These are phyloP conservation scores for Puccinia coronata DNA, from an alignment of 1,284 basidiomycete genomes.

Conservation along the genomic window DNA sequence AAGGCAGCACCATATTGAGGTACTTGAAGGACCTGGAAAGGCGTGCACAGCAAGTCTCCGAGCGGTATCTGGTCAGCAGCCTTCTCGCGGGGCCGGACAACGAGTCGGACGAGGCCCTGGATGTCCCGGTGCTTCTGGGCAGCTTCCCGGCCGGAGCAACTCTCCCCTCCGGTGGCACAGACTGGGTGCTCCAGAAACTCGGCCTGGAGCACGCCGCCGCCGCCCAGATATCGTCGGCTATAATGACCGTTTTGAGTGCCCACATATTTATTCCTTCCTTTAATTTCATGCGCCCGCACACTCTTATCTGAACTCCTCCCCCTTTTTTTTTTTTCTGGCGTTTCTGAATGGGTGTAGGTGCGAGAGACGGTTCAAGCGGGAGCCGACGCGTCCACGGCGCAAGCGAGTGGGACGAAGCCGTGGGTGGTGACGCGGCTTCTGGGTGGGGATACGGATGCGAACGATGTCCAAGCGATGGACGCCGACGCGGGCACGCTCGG, in stretches of 20 bases:
- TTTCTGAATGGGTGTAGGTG: no score
- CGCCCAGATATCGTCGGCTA: no score
- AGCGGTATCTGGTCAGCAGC: conserved; percentile 7
- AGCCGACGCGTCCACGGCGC: no score
- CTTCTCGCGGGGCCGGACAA: conserved; percentile 27
- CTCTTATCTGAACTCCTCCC: background rate
- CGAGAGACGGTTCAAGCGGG: no score
- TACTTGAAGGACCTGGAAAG: background rate
- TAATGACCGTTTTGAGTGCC: no score
- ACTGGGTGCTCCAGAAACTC: conserved; percentile 3
- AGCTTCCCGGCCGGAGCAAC: no score
- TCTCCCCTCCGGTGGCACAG: background rate
- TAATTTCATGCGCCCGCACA: background rate
- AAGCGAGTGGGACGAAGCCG: background rate
- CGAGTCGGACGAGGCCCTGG: conserved; percentile 28
- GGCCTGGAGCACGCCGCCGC: no score
- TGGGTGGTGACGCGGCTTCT: background rate
- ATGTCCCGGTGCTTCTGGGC: conserved; percentile 20
- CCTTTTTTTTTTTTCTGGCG: no score
- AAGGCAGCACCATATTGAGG: no score
- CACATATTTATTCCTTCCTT: no score
- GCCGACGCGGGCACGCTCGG: no score
- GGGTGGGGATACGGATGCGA: no score
- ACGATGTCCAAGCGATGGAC: background rate
- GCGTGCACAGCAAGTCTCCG: background rate